Evolutionary conservation across 768 basidiomycete genomes (phyloP), one percentile per base, ranked within the genome.

Genomic region (Sarcodon sp.): DNA sequence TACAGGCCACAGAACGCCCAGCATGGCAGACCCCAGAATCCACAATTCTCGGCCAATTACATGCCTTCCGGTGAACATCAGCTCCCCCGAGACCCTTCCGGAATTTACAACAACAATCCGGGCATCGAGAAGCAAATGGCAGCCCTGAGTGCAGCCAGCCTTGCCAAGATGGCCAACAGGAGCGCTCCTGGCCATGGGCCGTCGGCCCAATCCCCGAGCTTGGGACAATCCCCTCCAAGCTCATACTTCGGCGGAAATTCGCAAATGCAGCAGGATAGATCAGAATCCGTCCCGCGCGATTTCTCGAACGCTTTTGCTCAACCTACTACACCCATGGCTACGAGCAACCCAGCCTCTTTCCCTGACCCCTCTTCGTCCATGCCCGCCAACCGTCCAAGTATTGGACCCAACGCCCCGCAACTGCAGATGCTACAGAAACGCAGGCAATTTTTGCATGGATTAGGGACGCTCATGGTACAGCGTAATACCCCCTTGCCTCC

Each of bases 91-190:
- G 47, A 41, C 48, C 35, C 49, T 55, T 21, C 46, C 51, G 13
- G 21, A 27, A 76, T 76, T 67, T 70, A 61, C 55, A 64, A 64
- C 57, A 69, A 86, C 53, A 83, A 88, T 63, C 69, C 81, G 50
- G 71, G 73, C 45, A 71, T 77, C 41, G 81, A 81, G 50, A 89
- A 87, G 63, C 87, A 89, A 66, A 83, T 87, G 76, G 82, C 83
- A 32, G 81, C 81, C 8, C 75, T 88, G 54, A 79, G 71, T 56
- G 79, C 74, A 47, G 80, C 71, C 44, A 78, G 70, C 55, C 71
- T 76, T 55, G 74, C 77, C 59, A 70, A 79, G 65, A 72, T 76
- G 54, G 66, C 70, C 51, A 75, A 74, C 58, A 77, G 74, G 53
- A 62, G 57, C 56, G 59, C 71, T 68, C 51, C 65, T 52, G 54